Percentiles rank a stretch among this genome's conserved stretches.
These are phyloP conservation scores for Pichia membranifaciens DNA, from an alignment of 805 yeast genomes.

Conservation along the genomic window DNA sequence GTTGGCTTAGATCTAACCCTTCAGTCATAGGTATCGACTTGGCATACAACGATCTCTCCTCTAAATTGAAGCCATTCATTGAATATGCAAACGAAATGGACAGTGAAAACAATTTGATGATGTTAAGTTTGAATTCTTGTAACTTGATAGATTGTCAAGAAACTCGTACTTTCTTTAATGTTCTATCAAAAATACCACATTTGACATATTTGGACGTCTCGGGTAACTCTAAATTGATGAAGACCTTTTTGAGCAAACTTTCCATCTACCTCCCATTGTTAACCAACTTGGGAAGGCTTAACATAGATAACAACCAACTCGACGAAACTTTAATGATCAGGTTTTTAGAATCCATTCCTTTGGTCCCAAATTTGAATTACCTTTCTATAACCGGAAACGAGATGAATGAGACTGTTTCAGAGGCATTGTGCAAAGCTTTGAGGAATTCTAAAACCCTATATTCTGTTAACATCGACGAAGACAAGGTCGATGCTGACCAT, in stretches of 20 bases:
- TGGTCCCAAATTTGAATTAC: slow-evolving; percentile 60
- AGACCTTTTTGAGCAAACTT: slow-evolving; percentile 50
- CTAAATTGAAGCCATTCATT: slow-evolving; percentile 33
- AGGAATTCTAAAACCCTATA: slow-evolving; percentile 59
- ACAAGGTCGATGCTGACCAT: slow-evolving; percentile 52
- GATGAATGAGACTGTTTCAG: slow-evolving; percentile 53
- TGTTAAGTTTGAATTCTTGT: slow-evolving; percentile 63
- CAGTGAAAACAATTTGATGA: slow-evolving; percentile 29
- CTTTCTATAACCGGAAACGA: slow-evolving; percentile 64
- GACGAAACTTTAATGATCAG: slow-evolving; percentile 48
- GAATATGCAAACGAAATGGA: slow-evolving; percentile 24
- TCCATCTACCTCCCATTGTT: slow-evolving; percentile 64
- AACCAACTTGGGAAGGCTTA: slow-evolving; percentile 57
- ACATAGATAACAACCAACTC: slow-evolving; percentile 64
- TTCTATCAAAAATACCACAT: slow-evolving; percentile 48
- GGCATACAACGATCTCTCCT: slow-evolving; percentile 69
- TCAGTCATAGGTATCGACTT: slow-evolving; percentile 68
- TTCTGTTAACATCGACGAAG: slow-evolving; percentile 62
- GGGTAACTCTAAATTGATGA: slow-evolving; percentile 61
- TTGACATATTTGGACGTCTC: slow-evolving; percentile 74
- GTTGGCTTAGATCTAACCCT: slow-evolving; percentile 48
- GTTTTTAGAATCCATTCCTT: slow-evolving; percentile 63
- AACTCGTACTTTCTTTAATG: slow-evolving; percentile 41
- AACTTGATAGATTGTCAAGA: slow-evolving; percentile 49
- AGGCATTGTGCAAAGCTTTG: slow-evolving; percentile 65